Conservation (phyloP, 495 filamentous ascomycete genomes). For the Neurospora intermedia region DNA sequence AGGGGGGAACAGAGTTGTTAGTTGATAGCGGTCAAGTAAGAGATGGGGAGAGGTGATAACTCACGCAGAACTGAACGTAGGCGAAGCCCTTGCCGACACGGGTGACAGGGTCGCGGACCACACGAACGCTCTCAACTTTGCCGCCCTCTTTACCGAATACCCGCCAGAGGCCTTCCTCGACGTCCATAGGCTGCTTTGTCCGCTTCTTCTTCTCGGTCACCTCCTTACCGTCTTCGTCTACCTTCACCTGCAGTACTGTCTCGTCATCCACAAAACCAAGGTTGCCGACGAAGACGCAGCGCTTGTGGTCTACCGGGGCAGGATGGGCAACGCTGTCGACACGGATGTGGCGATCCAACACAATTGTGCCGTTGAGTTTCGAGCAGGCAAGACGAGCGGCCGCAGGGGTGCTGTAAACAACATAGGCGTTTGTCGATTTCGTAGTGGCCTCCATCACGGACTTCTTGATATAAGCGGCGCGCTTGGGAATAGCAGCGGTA, state of each 20-base stretch:
- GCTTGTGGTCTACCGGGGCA: constrained; percentile 63
- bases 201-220: constrained; percentile 51
- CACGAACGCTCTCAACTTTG: constrained; percentile 81
- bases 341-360: constrained; percentile 80
- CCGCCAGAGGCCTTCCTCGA: constrained; percentile 93
- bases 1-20: not conserved
- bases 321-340: constrained; percentile 90
- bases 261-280: constrained; percentile 90
- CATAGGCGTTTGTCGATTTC: constrained; percentile 90
- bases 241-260: constrained; percentile 46
- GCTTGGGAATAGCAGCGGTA: constrained; percentile 67
- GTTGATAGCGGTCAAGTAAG: not conserved
- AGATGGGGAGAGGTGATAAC: constrained; percentile 1
- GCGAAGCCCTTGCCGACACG: constrained; percentile 95
- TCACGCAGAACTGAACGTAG: constrained; percentile 84
- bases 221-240: constrained; percentile 37
- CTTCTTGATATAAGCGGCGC: constrained; percentile 75
- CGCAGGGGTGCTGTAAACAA: constrained; percentile 62
- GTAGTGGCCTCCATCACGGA: constrained; percentile 79
- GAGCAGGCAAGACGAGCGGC: constrained; percentile 67
- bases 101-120: constrained; percentile 81
- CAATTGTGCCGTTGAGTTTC: constrained; percentile 68
- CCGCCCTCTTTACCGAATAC: constrained; percentile 66
- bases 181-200: constrained; percentile 62
- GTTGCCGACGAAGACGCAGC: constrained; percentile 95